Evolutionary conservation across 1,139 yeast species (phyloP), one percentile per base, ranked within the genome.

Genomic region (Blastobotrys indianensis): DNA sequence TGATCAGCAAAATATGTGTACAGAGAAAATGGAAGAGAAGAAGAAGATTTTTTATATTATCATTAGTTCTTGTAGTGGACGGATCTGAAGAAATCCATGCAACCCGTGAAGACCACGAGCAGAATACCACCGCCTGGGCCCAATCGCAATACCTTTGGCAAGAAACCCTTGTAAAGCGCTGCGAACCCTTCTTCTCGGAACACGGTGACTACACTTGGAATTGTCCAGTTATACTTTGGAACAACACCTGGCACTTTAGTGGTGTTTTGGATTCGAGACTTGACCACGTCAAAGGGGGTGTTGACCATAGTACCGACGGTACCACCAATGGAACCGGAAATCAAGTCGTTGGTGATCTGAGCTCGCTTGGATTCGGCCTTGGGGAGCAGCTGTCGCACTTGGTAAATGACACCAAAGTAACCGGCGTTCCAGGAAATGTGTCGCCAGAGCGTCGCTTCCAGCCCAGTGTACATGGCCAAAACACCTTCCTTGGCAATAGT

Each of bases 71-170:
- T 20, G 25, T 20, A 79, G 54, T 82, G 84, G 50, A 75, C 53
- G 12, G 76, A 72, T 70, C 95, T 78, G 74, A 92, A 92, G 73
- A 88, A 86, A 65, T 90, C 96, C 95, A 90, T 88, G 59, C 92
- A 81, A 32, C 90, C 76, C 43, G 97, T 87, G 74, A 88, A 92
- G 15, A 94, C 98, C 45, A 94, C 97, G 65, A 92, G 76, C 63
- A 94, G 74, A 58, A 94, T 90, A 73, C 98, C 98, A 65, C 98
- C 99, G 62, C 98, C 98, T 51, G 98, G 98, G 47, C 98, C 98
- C 59, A 94, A 76, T 76, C 98, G 83, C 65, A 92, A 76, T 16
- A 94, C 97, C 75, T 94, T 94, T 58, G 99, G 98, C 58, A 92
- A 67, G 78, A 92, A 92, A 40, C 97, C 97, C 64, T 85, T 84